Base-by-base conservation (phyloP, 1,284 basidiomycete species). In the Acaromyces ingoldii region DNA sequence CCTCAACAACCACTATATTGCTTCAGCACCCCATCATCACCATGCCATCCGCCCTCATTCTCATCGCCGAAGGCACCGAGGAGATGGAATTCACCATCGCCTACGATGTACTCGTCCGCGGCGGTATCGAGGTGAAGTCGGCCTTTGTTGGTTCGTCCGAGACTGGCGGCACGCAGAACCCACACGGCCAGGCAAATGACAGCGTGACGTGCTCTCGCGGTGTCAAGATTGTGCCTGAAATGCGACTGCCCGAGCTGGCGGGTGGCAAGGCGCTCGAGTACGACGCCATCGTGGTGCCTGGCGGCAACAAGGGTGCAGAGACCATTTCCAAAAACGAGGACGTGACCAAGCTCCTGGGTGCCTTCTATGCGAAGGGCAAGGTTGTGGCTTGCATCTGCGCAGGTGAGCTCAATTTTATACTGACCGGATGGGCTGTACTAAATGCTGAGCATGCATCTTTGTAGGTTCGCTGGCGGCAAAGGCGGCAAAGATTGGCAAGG, bases 1-100 rank as follows among this genome's bases (percentile, higher is more conserved):
- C n/a, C n/a, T n/a, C n/a, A n/a, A n/a, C n/a, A n/a, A n/a, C n/a
- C n/a, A n/a, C n/a, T n/a, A n/a, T n/a, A n/a, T 30, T 30, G 29
- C 44, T 33, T 10, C 15, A 1, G 13, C 39, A 28, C 28, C 9
- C 26, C 10, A 24, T 19, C 25, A 49, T 25, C 30, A 15, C 41
- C 25, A 58, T 58, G 47, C 48, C 49, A 1, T 55, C 50, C 0
- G 65, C 60, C 29, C 57, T 67, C 5, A 57, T 91, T 48, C 78
- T 91, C 21, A 82, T 91, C n/a, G 86, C 89, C n/a, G 82, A 91
- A 68, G 89, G 89, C 6, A 89, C 88, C 0, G 89, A 91, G 69
- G 88, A 90, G 76, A 89, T 89, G 83, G 31, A 26, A 42, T 71
- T 61, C 55, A 53, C 62, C 57, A 67, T 68, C 49, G 60, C 63